These are phyloP conservation scores for Catenaria anguillulae DNA, from an alignment of 371 early-diverging fungal species.

Conservation along the genomic window DNA sequence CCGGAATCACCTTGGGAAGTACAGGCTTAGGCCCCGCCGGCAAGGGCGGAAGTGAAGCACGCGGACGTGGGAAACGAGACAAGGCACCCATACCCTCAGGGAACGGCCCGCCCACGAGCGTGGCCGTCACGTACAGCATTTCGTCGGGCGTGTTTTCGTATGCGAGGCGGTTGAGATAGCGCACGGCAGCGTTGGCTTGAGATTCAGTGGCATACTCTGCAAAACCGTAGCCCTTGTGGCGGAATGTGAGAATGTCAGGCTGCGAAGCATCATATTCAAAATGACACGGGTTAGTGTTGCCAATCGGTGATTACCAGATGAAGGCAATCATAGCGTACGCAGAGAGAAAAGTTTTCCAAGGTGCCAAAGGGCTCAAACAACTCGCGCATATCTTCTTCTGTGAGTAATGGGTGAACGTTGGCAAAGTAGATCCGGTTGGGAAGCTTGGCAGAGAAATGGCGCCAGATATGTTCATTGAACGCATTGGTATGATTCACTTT, in stretches of 20 bases:
- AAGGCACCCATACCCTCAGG: slow-evolving; percentile 64
- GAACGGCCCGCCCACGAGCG: slow-evolving; percentile 48
- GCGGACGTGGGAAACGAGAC: slow-evolving; percentile 14
- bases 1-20: slow-evolving; percentile 1
- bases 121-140: neutral
- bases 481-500: slow-evolving; percentile 26
- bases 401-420: slow-evolving; percentile 52
- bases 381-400: slow-evolving; percentile 44
- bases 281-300: no score
- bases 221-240: slow-evolving; percentile 31
- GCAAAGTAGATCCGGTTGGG: slow-evolving; percentile 51
- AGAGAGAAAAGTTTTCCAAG: slow-evolving; percentile 25
- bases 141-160: slow-evolving; percentile 14
- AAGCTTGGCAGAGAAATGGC: slow-evolving; percentile 34
- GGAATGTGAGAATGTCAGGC: neutral
- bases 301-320: no score
- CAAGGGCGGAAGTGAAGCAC: slow-evolving; percentile 16
- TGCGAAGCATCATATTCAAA: neutral
- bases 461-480: slow-evolving; percentile 14
- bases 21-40: slow-evolving; percentile 9
- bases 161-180: slow-evolving; percentile 21
- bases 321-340: neutral
- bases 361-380: slow-evolving; percentile 64
- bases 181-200: slow-evolving; percentile 20
- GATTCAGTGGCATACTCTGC: slow-evolving; percentile 27